Percentiles rank a stretch among this genome's conserved stretches.
phyloP scores from a whole-genome alignment of 1,284 basidiomycete species.

The Trametes pubescens region DNA sequence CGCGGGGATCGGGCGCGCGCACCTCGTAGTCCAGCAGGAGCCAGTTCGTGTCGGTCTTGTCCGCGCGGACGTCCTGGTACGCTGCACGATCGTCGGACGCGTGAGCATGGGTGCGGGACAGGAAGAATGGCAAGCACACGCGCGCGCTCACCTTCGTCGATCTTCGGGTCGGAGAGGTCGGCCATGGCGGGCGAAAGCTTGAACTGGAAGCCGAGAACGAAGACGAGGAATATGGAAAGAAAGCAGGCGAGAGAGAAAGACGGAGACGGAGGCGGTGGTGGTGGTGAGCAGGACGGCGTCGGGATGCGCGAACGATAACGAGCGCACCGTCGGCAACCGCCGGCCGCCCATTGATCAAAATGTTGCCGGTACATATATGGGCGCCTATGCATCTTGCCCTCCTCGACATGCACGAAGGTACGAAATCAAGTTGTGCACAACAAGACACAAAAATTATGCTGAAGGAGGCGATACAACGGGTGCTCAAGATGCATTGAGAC shows the following conservation, averaged over 20 bases:
- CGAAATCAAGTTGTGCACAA: no score
- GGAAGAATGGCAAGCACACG: slow-evolving; percentile 7
- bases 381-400: no score
- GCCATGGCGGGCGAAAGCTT: slow-evolving; percentile 63
- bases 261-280: slow-evolving; percentile 31
- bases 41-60: slow-evolving; percentile 89
- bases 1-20: slow-evolving; percentile 29
- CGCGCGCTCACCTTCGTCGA: slow-evolving; percentile 72
- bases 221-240: slow-evolving; percentile 54
- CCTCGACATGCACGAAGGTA: no score
- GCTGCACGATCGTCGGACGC: slow-evolving; percentile 54
- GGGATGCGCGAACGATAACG: no score
- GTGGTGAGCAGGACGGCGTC: slow-evolving; percentile 17
- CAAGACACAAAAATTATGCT: no score
- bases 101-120: slow-evolving; percentile 16
- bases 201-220: slow-evolving; percentile 40
- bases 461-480: no score
- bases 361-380: not conserved
- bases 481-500: no score
- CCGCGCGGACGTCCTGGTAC: slow-evolving; percentile 84
- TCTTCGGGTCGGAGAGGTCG: slow-evolving; percentile 81
- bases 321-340: slow-evolving; percentile 11
- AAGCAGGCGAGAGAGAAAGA: slow-evolving; percentile 44
- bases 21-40: slow-evolving; percentile 88
- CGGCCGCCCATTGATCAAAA: slow-evolving; percentile 8